Evolutionary conservation across 2,329 filamentous ascomycete genomes (phyloP).

Genomic region (Penicillium decumbens): DNA sequence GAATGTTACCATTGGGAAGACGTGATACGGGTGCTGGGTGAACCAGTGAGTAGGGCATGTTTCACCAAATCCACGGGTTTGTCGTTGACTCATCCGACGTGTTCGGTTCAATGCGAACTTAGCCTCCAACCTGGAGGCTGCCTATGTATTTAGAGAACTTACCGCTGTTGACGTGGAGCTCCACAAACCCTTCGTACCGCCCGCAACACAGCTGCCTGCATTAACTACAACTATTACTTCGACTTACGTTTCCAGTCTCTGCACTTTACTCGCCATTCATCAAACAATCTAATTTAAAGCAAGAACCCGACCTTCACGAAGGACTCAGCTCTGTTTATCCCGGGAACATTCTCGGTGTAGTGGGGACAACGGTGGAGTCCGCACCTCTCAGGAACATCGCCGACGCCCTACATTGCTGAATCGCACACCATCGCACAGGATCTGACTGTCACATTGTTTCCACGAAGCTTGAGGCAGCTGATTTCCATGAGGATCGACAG

Average conservation of each 20-base stretch:
- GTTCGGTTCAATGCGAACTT: constrained; percentile 1
- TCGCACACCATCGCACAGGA: constrained; percentile 3
- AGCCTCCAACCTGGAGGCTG: neutral
- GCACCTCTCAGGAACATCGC: constrained; percentile 1
- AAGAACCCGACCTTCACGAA: neutral
- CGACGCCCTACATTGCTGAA: constrained; percentile 22
- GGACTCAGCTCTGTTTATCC: neutral
- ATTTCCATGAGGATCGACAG: constrained; percentile 16
- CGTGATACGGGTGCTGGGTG: neutral
- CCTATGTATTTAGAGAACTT: neutral
- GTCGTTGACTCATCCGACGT: neutral
- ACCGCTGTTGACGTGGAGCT: constrained; percentile 1
- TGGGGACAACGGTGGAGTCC: constrained; percentile 9
- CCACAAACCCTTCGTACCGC: constrained; percentile 8
- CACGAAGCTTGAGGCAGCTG: neutral
- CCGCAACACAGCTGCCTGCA: constrained; percentile 1
- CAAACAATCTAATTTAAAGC: no score
- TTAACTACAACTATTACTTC: neutral
- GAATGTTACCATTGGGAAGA: constrained; percentile 6
- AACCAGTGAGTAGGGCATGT: constrained; percentile 6
- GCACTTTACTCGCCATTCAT: neutral
- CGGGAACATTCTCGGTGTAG: constrained; percentile 14
- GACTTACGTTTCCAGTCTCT: neutral
- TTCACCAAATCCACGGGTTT: constrained; percentile 4
- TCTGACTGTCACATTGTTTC: neutral